Evolutionary conservation across 495 filamentous ascomycete species (phyloP), one percentile per base, ranked within the genome.

Genomic region (Pseudevernia furfuracea): DNA sequence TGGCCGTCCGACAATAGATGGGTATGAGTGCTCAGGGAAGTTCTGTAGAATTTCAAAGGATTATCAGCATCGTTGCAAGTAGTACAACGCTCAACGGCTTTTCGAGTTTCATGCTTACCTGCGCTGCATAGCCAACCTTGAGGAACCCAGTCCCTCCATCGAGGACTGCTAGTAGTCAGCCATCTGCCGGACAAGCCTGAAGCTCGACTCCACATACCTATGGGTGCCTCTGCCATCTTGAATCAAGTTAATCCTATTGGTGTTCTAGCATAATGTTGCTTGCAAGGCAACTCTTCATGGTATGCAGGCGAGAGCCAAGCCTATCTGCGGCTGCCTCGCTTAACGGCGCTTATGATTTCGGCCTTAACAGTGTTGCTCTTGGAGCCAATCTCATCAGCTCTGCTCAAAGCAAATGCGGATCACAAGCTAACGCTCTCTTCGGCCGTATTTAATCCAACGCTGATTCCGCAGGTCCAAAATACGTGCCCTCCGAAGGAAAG

Each of bases 71-170:
- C 19, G 17, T 10, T 36, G 36, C 17, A 49, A 43, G 32, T 11
- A 67, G 32, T 21, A 34, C 49, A 52, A 43, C 28, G 10, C 28
- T 39, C 36, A 14, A 39, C 21, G 19, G 61, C 43, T 41, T 38
- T 41, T 19, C 43, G 30, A 25, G 59, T 25, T 58, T 57, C 52
- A 43, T 65, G 72, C 76, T 69, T 77, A 90, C 87, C 79, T 88
- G 90, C 68, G 85, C 92, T 66, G 94, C 95, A 82, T 97, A 97
- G 75, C 94, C 94, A 78, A 96, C 94, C 79, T 99, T 99, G 76
- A 97, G 88, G 85, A 97, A 99, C 76, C 94, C 94, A 73, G 94
- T 98, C 78, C 94, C 94, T 84, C 95, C 95, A 85, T 98, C 94
- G 84, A 98, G 92, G 74, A 98, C 94, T 97, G 74, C 44, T 64